Evolutionary conservation across 2,329 filamentous ascomycete species (phyloP), one percentile per base, ranked within the genome.

Genomic region (Arthrobotrys sphaeroides): DNA sequence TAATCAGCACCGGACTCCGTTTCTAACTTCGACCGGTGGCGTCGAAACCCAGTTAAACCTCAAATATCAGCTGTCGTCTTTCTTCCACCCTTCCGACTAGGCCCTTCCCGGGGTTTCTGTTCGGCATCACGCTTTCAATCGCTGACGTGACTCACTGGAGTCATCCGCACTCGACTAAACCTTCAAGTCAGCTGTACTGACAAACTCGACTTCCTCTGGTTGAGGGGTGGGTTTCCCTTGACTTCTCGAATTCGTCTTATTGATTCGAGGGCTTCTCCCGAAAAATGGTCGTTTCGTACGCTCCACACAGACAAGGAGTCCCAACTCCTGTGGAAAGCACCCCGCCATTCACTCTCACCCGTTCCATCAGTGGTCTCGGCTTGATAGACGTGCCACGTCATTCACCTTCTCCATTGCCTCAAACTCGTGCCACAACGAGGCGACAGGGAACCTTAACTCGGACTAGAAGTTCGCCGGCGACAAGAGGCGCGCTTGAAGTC

Each of bases 261-360:
- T 16, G 13, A 28, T 40, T 57, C 65, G 38, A 22, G 6, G 13
- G 12, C 12, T 47, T 53, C n/a, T n/a, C 26, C 10, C 42, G 16
- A 59, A 77, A 74, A 73, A 79, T 79, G 78, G 78, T 78, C 55
- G 66, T 76, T 72, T 79, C 66, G 9, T 70, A 73, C 20, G 78
- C 78, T 42, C 78, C 78, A 57, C 78, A 79, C 68, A 74, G 77
- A 62, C 77, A 78, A 74, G 74, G 78, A 70, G 78, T 78, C 47
- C 78, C 78, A 74, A 78, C 78, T 72, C 78, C 78, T 60, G 76
- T 78, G 67, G 51, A 79, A 53, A 78, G 67, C 69, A 76, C 78
- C 55, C 77, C 73, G 61, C 69, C 77, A 57, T 77, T 78, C 65
- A 78, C 76, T 36, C 69, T 78, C 70, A 78, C 45, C 61, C 74